phyloP scores from a whole-genome alignment of 1,284 basidiomycete genomes.

The Cystobasidium slooffiae region DNA sequence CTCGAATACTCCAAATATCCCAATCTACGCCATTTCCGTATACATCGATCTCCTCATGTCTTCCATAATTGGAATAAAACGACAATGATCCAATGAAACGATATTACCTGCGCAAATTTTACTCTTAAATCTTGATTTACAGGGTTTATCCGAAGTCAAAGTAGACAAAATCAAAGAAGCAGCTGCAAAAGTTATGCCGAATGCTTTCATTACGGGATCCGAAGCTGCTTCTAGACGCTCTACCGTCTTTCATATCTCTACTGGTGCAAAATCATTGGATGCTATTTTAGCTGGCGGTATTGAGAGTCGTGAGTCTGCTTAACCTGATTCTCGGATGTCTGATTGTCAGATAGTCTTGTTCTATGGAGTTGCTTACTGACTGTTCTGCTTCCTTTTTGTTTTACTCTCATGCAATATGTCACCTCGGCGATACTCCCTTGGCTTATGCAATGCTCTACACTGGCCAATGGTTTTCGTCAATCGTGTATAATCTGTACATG shows the following conservation, averaged over 20 bases:
- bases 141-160: constrained; percentile 67
- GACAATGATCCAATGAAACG: too few species aligned
- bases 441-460: constrained; percentile 25
- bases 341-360: not conserved
- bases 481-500: too few species aligned
- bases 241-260: constrained; percentile 76
- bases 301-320: constrained; percentile 27
- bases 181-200: constrained; percentile 58
- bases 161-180: constrained; percentile 88
- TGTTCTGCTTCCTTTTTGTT: not conserved
- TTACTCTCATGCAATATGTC: not conserved
- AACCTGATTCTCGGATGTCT: not conserved
- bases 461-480: too few species aligned
- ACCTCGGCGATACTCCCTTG: constrained; percentile 61
- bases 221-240: constrained; percentile 83
- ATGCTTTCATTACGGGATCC: constrained; percentile 84
- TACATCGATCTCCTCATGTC: not conserved
- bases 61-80: too few species aligned
- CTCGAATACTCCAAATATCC: not conserved
- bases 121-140: constrained; percentile 1
- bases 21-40: not conserved
- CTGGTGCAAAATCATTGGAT: constrained; percentile 88
- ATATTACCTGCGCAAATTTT: not conserved
- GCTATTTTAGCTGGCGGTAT: constrained; percentile 52
- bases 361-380: not conserved